These are phyloP conservation scores for Rubia balearica DNA, from an alignment of 305 asterid species.

Conservation along the genomic window DNA sequence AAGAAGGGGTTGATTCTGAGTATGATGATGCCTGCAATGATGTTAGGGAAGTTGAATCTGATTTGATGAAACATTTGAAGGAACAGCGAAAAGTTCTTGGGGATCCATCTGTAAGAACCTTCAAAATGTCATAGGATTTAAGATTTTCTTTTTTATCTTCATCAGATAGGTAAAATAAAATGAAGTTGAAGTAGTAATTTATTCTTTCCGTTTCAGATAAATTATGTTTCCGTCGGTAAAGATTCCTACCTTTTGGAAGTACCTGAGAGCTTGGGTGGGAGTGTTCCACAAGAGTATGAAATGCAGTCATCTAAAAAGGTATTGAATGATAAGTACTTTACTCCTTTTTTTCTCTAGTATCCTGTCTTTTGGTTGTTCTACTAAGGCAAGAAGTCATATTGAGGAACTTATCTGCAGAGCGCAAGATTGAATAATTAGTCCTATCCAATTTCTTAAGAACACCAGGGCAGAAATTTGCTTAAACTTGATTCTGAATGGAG, in stretches of 20 bases:
- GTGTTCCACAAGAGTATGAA: conserved; percentile 74
- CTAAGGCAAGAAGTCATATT: not conserved
- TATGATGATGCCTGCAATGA: conserved; percentile 78
- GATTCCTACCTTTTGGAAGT: conserved; percentile 89
- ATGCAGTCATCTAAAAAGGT: conserved; percentile 91
- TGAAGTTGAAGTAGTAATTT: not conserved
- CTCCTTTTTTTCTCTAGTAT: not conserved
- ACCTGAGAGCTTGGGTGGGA: conserved; percentile 70
- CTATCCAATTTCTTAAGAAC: not conserved
- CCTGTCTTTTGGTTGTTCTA: not conserved
- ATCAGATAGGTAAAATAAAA: not conserved
- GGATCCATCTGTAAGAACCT: conserved; percentile 70
- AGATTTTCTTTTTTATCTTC: conserved; percentile 8
- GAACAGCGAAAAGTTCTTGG: conserved; percentile 73
- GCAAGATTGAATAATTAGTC: not conserved
- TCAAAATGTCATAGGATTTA: conserved; percentile 13
- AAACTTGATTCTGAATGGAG: not conserved
- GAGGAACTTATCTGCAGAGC: not conserved
- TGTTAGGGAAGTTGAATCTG: conserved; percentile 58
- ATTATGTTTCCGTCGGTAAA: conserved; percentile 78
- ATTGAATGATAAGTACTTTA: conserved; percentile 7
- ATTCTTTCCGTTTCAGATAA: conserved; percentile 35
- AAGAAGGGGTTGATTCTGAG: conserved; percentile 81
- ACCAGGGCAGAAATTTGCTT: not conserved
- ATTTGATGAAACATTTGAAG: conserved; percentile 65